Evolutionary conservation across 495 filamentous ascomycete genomes (phyloP).

Genomic region (Lasiosphaeriaceae sp.): DNA sequence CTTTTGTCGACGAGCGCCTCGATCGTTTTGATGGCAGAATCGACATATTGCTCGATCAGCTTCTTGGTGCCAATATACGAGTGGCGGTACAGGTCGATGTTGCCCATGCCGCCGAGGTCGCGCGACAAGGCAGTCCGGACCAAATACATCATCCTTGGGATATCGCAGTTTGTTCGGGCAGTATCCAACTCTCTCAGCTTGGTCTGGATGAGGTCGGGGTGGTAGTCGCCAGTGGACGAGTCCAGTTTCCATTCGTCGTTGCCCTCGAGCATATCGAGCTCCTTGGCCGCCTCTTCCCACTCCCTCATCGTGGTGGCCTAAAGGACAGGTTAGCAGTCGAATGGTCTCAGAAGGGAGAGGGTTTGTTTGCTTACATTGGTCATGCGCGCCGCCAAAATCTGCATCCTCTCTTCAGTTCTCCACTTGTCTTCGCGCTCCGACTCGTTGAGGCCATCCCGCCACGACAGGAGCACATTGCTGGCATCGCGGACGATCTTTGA

Average conservation of each 20-base stretch:
- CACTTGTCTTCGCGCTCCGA: constrained; percentile 49
- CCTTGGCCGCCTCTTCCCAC: constrained; percentile 66
- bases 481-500: constrained; percentile 23
- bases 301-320: constrained; percentile 61
- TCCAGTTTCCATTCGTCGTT: constrained; percentile 78
- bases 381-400: constrained; percentile 60
- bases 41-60: constrained; percentile 82
- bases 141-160: constrained; percentile 67
- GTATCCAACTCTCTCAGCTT: constrained; percentile 71
- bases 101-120: constrained; percentile 81
- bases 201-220: constrained; percentile 60
- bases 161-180: constrained; percentile 70
- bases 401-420: constrained; percentile 54
- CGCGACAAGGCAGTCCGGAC: constrained; percentile 78
- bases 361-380: constrained; percentile 43
- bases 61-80: constrained; percentile 82
- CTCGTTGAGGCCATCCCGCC: constrained; percentile 54
- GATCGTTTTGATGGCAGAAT: constrained; percentile 70
- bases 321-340: not conserved
- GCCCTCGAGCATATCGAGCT: constrained; percentile 76
- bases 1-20: constrained; percentile 63
- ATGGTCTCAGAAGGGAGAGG: not conserved
- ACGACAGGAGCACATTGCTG: constrained; percentile 45
- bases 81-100: constrained; percentile 76
- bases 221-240: constrained; percentile 57